These are phyloP conservation scores for Chlorella vulgaris DNA, from an alignment of 139 green algal species.

Conservation along the genomic window DNA sequence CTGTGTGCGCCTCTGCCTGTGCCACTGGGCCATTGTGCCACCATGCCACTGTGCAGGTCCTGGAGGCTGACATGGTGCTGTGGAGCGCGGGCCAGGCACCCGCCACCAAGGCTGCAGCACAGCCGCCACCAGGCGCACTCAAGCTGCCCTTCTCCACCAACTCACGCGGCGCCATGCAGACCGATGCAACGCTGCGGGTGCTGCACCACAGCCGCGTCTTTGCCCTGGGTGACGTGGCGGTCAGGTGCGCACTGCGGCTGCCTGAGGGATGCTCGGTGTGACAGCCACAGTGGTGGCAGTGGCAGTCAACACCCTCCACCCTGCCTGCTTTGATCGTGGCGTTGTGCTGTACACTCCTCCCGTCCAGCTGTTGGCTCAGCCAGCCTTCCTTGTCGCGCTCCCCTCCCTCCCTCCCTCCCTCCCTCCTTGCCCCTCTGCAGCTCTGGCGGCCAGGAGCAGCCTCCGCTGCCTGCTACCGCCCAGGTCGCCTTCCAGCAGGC, in stretches of 20 bases:
- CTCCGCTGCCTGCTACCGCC: conserved; percentile 65
- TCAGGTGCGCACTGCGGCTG: conserved; percentile 5
- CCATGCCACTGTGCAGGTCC: too few relatives aligned
- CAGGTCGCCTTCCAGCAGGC: conserved; percentile 99
- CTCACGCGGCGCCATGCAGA: conserved; percentile 64
- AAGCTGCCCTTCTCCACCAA: conserved; percentile 76
- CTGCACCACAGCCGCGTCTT: conserved; percentile 79
- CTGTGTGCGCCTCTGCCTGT: too few relatives aligned
- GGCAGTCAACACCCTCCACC: not conserved
- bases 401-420: not conserved
- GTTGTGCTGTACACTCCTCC: too few relatives aligned
- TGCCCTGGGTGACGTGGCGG: conserved; percentile 88
- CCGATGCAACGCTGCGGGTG: conserved; percentile 85
- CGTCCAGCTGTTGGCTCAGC: too few relatives aligned
- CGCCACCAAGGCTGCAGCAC: conserved; percentile 20
- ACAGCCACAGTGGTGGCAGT: not conserved
- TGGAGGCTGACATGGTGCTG: conserved; percentile 80
- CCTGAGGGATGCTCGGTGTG: not conserved
- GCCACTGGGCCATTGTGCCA: too few relatives aligned
- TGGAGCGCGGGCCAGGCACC: conserved; percentile 87
- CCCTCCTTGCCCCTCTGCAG: not conserved
- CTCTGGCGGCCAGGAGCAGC: not conserved
- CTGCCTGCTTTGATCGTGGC: too few relatives aligned
- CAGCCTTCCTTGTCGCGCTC: too few relatives aligned
- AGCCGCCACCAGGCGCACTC: too few relatives aligned